phyloP scores from a whole-genome alignment of 495 filamentous ascomycete genomes.

The Cudoniella acicularis region DNA sequence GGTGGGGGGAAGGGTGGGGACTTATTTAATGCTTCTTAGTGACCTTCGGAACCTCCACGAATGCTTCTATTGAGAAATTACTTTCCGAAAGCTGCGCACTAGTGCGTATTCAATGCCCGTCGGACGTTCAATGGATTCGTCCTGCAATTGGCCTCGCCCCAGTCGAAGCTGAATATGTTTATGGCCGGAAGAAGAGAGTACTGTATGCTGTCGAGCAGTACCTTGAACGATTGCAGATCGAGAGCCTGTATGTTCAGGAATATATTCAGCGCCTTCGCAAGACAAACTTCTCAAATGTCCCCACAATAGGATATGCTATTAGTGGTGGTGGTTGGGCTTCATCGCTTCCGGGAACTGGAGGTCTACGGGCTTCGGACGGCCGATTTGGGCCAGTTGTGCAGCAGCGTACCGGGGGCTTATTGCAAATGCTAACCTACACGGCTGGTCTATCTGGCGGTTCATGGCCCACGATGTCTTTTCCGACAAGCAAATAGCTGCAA shows the following conservation, averaged over 20 bases:
- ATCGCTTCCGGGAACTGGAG: constrained; percentile 7
- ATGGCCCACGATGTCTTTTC: constrained; percentile 6
- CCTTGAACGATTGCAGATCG: constrained; percentile 5
- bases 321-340: constrained; percentile 15
- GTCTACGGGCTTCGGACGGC: constrained; percentile 9
- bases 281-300: constrained; percentile 1
- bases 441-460: constrained; percentile 11
- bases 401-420: constrained; percentile 8
- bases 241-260: constrained; percentile 5
- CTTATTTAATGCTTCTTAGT: too few relatives aligned
- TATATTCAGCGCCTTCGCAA: neutral
- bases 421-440: constrained; percentile 8
- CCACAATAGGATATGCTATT: constrained; percentile 9
- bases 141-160: constrained; percentile 4
- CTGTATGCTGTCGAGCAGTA: neutral
- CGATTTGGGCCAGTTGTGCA: neutral
- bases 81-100: constrained; percentile 19
- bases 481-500: constrained; percentile 8
- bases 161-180: constrained; percentile 1
- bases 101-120: constrained; percentile 3
- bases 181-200: constrained; percentile 6
- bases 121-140: constrained; percentile 6
- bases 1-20: too few relatives aligned
- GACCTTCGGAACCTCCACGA: too few relatives aligned
- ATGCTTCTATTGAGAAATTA: too few relatives aligned